Base-by-base conservation (phyloP, 2,329 filamentous ascomycete genomes). In the Pseudogymnoascus verrucosus region DNA sequence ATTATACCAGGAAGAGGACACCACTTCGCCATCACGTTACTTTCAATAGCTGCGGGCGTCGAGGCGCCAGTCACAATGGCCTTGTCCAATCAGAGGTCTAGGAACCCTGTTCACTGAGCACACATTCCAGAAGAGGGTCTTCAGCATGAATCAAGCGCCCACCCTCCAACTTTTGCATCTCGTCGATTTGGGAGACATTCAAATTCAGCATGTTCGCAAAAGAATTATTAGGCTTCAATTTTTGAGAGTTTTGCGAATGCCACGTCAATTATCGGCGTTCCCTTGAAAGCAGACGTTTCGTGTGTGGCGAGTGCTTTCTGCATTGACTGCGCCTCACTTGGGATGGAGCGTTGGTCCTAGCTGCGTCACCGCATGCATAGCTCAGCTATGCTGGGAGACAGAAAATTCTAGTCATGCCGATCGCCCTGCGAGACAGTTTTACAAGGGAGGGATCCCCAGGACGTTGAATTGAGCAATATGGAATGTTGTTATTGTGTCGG, bases 21-120 rank as follows among this genome's bases (percentile, higher is more conserved):
- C 68, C 70, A 67, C 54, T 65, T 68, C 64, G 62, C 60, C 64
- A 63, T 73, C 71, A 73, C 71, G 70, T 72, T 70, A 72, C 65
- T 62, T 31, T 54, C 60, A 63, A 40, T 62, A 64, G 64, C 54
- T 67, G 70, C 65, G 68, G 68, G 23, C 51, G 42, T 64, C 42
- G 62, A 65, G 39, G 64, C 67, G 63, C 63, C 64, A 64, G 64
- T 62, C 62, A 44, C 40, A 36, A 31, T 21, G 60, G 21, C 16
- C 34, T 16, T 23, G 51, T 19, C 71, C 70, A 72, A 72, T 72
- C 23, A 69, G 61, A 63, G n/a, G 37, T 16, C 37, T 21, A 60
- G 68, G 39, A 69, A 64, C 67, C 70, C 66, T 70, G 66, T 54
- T 65, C 61, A 62, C 14, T 40, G 23, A 66, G 65, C 59, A 64